These are phyloP conservation scores for Neurospora intermedia DNA, from an alignment of 495 filamentous ascomycete genomes.

Conservation along the genomic window DNA sequence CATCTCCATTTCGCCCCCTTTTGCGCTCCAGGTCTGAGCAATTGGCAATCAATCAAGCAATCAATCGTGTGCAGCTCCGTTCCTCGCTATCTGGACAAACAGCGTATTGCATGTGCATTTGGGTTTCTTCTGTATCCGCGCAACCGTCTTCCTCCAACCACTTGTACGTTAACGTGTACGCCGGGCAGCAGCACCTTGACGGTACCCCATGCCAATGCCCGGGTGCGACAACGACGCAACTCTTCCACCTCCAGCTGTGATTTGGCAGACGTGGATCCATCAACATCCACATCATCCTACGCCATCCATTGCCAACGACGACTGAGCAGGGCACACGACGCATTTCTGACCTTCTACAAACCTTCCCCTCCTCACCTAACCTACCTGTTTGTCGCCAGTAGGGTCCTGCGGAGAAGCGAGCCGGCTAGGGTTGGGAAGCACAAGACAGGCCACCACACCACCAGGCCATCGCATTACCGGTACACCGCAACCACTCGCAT, in stretches of 20 bases:
- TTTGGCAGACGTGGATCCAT: slow-evolving; percentile 1
- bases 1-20: background rate
- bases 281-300: background rate
- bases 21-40: background rate
- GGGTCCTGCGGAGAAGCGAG: background rate
- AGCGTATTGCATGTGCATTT: background rate
- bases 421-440: background rate
- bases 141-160: background rate
- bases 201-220: background rate
- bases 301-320: background rate
- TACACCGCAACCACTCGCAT: background rate
- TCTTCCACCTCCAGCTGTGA: background rate
- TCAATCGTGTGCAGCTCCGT: background rate
- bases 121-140: background rate
- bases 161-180: background rate
- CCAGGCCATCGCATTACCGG: background rate
- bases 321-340: background rate
- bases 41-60: background rate
- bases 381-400: background rate
- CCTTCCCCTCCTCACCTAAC: background rate
- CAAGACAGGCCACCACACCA: background rate
- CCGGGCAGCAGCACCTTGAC: background rate
- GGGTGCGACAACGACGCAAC: background rate
- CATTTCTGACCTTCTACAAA: background rate
- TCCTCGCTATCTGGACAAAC: background rate